Evolutionary conservation across 2,329 filamentous ascomycete species (phyloP).

Genomic region (Endoconidiophora polonica): DNA sequence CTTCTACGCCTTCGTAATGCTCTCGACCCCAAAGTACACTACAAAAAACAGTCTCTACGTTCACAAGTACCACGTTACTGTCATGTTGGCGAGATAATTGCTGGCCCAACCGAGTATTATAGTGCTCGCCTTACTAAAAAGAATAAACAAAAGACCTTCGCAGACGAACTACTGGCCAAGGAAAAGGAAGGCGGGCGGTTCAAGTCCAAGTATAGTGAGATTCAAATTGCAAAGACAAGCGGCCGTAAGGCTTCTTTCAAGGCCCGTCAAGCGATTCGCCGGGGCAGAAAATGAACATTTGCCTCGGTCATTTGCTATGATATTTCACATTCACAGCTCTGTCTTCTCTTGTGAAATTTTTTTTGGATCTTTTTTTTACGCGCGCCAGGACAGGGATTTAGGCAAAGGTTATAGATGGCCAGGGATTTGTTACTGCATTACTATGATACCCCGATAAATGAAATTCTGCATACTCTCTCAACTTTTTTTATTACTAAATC

Average conservation of each 20-base stretch:
- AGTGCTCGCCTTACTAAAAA: conserved; percentile 68
- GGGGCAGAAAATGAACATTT: conserved; percentile 2
- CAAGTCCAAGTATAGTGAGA: conserved; percentile 72
- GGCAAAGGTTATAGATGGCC: not conserved
- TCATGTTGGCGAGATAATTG: conserved; percentile 74
- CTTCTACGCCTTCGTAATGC: conserved; percentile 77
- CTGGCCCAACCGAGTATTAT: conserved; percentile 78
- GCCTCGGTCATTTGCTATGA: not conserved
- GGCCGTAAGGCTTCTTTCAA: conserved; percentile 76
- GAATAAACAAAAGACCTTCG: conserved; percentile 71
- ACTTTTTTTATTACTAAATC: too few relatives aligned
- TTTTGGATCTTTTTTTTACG: not conserved
- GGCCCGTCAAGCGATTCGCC: conserved; percentile 3
- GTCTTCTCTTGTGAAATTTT: not conserved
- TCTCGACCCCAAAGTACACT: conserved; percentile 75
- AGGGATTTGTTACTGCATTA: not conserved
- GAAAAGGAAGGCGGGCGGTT: conserved; percentile 35
- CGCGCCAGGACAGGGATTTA: conserved; percentile 1
- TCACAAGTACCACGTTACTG: conserved; percentile 59
- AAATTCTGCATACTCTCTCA: not conserved
- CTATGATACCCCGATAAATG: conserved; percentile 11
- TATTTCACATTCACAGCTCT: not conserved
- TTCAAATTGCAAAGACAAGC: conserved; percentile 66
- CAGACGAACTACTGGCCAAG: conserved; percentile 63
- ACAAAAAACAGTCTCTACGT: conserved; percentile 47